These are phyloP conservation scores for Myrica gale DNA, from an alignment of 306 rosid species.

Conservation along the genomic window DNA sequence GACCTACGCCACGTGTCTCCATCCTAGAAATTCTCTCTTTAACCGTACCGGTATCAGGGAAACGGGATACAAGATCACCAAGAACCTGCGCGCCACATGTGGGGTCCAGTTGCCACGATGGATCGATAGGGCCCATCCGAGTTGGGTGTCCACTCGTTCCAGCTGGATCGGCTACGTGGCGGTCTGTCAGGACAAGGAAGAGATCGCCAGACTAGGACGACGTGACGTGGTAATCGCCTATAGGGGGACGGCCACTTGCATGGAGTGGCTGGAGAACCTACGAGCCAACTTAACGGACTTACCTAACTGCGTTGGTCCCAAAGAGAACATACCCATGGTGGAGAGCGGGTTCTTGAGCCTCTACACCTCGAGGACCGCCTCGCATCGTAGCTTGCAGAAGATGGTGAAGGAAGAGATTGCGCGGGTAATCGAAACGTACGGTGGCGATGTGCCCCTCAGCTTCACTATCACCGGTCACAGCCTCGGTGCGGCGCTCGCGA, in stretches of 20 bases:
- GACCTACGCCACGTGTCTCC: background rate
- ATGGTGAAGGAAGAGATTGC: conserved; percentile 4
- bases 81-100: background rate
- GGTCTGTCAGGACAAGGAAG: conserved; percentile 1
- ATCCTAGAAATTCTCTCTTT: background rate
- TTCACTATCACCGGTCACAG: conserved; percentile 8
- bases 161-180: conserved; percentile 13
- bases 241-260: background rate
- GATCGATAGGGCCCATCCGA: background rate
- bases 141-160: background rate
- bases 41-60: background rate
- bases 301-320: background rate
- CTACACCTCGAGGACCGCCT: background rate
- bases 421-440: background rate
- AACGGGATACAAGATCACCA: conserved; percentile 2
- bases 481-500: conserved; percentile 4
- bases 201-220: background rate
- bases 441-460: conserved; percentile 3
- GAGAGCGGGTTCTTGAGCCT: conserved; percentile 13
- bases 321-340: background rate
- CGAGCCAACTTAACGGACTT: conserved; percentile 1
- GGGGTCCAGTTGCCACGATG: conserved; percentile 4
- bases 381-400: background rate
- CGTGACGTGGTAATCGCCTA: conserved; percentile 10
- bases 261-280: conserved; percentile 4